Base-by-base conservation (phyloP, 768 basidiomycete genomes). In the Dentipellis fragilis region DNA sequence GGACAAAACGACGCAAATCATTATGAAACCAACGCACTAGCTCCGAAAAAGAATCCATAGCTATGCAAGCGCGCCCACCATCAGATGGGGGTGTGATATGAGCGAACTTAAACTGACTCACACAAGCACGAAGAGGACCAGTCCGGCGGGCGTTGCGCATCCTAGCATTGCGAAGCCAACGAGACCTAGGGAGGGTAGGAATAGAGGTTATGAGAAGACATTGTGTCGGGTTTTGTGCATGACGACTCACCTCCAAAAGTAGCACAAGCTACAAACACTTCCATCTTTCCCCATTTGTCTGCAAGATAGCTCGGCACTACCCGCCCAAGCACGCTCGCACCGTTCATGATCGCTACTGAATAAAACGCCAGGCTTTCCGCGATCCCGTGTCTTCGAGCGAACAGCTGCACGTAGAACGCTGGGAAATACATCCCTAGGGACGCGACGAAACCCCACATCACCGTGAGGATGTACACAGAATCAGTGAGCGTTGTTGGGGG, bases 1-100 rank as follows among this genome's bases (percentile, higher is more conserved):
- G 14, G 51, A 35, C n/a, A 36, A 36, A 51, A 38, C 34, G 14
- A 49, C 17, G 6, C 10, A 34, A 11, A 11, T n/a, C 8, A 49
- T 10, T 22, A 8, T 2, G 14, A 22, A 49, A 7, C 9, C 3
- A n/a, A 36, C 51, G 16, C 36, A 51, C 51, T 51, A 37, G 51
- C 51, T 51, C 51, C 51, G 36, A 51, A 51, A 36, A 51, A 51
- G 51, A 51, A 51, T 16, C 51, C 51, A 38, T 51, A 51, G 34
- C 51, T 51, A 51, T n/a, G 8, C 8, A 37, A 4, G 9, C 8
- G 9, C 8, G 10, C 10, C 14, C 17, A 3, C 5, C 22, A 5
- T 51, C 34, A 17, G 50, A 6, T 10, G n/a, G 16, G 12, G 22
- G 36, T 6, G 29, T 29, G 29, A 29, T 51, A 34, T 10, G 36